Percentiles rank a stretch among this genome's conserved stretches.
These are phyloP conservation scores for Madurella mycetomatis DNA, from an alignment of 2,329 filamentous ascomycete species.

Conservation along the genomic window DNA sequence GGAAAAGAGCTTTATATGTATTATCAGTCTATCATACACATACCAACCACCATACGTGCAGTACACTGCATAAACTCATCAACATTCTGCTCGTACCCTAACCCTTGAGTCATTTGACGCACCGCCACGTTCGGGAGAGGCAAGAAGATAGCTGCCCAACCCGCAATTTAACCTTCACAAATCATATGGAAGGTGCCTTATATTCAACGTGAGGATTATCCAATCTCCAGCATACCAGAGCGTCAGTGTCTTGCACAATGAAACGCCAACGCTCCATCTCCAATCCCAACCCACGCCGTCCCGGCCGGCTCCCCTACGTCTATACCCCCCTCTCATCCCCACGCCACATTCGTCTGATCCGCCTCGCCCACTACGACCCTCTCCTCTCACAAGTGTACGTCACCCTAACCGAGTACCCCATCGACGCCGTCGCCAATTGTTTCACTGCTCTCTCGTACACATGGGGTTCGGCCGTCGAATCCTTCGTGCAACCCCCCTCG, in stretches of 20 bases:
- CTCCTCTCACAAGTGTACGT: constrained; percentile 5
- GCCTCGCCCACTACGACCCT: constrained; percentile 3
- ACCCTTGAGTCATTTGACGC: too few species aligned
- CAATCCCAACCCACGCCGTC: constrained; percentile 2
- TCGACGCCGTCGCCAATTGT: constrained; percentile 2
- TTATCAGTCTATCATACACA: too few species aligned
- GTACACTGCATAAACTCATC: too few species aligned
- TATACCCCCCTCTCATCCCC: constrained; percentile 11
- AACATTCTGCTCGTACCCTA: too few species aligned
- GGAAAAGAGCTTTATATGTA: too few species aligned
- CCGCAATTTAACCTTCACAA: too few species aligned
- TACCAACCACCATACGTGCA: too few species aligned
- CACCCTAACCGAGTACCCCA: constrained; percentile 2
- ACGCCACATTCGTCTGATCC: constrained; percentile 11
- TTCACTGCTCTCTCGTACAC: constrained; percentile 20
- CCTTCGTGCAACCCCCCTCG: not conserved
- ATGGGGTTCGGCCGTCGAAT: constrained; percentile 12
- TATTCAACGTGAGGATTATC: too few species aligned
- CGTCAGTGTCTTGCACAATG: not conserved
- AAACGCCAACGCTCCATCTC: not conserved
- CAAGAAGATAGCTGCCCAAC: too few species aligned
- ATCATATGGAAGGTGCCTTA: too few species aligned
- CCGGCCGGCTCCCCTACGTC: constrained; percentile 2
- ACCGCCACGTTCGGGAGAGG: too few species aligned
- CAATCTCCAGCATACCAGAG: too few species aligned